These are phyloP conservation scores for Pseudognaphalium luteoalbum DNA, from an alignment of 129 eudicot species.

Conservation along the genomic window DNA sequence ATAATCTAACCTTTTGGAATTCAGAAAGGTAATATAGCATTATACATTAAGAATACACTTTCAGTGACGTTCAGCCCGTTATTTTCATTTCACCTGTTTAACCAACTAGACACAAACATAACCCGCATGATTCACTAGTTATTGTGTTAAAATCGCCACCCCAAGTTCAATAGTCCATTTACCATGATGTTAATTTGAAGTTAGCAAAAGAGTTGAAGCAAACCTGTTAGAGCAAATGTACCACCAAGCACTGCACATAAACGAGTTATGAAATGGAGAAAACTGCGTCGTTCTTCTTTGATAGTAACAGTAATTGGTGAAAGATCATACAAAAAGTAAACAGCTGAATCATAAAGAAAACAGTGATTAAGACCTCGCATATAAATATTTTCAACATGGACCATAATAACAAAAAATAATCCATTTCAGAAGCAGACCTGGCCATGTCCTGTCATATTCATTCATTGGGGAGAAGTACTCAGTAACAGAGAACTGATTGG, in stretches of 20 bases:
- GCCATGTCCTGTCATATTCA: conserved; percentile 88
- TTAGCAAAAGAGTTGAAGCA: conserved; percentile 28
- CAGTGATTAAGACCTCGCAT: conserved; percentile 1
- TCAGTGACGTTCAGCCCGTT: not conserved
- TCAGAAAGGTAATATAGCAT: not conserved
- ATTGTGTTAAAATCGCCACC: not conserved
- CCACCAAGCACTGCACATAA: conserved; percentile 98
- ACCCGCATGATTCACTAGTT: not conserved
- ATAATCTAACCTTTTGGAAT: too few species aligned
- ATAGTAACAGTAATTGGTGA: conserved; percentile 97
- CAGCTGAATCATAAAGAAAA: conserved; percentile 56
- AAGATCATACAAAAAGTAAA: conserved; percentile 90
- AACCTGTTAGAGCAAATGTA: conserved; percentile 97
- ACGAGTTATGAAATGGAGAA: conserved; percentile 96
- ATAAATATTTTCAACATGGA: conserved; percentile 8
- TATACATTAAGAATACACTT: not conserved
- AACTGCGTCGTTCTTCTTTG: conserved; percentile 93
- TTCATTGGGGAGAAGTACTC: conserved; percentile 91
- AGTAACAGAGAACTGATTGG: conserved; percentile 94
- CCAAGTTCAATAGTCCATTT: not conserved
- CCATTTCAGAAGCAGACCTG: conserved; percentile 59
- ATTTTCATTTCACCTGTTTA: not conserved
- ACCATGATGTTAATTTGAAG: conserved; percentile 17
- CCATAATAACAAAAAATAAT: not conserved
- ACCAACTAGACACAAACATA: not conserved